Evolutionary conservation across 2,329 filamentous ascomycete genomes (phyloP).

Genomic region (Fusarium sp.): DNA sequence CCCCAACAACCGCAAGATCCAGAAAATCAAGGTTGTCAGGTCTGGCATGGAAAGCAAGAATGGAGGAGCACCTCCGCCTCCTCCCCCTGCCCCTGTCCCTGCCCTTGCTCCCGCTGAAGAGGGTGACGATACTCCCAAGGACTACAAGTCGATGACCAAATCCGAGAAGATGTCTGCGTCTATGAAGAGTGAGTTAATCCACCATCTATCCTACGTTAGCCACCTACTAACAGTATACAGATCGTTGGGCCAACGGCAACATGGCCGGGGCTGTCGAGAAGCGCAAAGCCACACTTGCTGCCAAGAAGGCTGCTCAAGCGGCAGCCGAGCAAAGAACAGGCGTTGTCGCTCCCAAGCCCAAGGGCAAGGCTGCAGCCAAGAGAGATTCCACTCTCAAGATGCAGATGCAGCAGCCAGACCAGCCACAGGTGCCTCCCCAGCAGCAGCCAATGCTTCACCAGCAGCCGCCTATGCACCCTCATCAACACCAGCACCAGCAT

Average conservation of each 20-base stretch:
- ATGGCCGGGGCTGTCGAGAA: constrained; percentile 71
- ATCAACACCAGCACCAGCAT: constrained; percentile 27
- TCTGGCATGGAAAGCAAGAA: constrained; percentile 46
- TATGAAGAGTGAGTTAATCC: constrained; percentile 66
- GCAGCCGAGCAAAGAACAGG: constrained; percentile 53
- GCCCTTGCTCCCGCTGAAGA: constrained; percentile 42
- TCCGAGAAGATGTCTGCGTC: constrained; percentile 74
- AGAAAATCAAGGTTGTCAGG: constrained; percentile 55
- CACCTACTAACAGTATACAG: constrained; percentile 51
- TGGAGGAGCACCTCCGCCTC: constrained; percentile 35
- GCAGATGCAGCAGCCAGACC: constrained; percentile 39
- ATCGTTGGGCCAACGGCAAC: constrained; percentile 69
- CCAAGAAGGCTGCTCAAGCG: constrained; percentile 65
- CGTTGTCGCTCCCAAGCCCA: constrained; percentile 53
- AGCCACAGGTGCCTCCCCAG: constrained; percentile 26
- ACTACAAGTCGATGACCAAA: constrained; percentile 71
- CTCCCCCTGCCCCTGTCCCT: neutral
- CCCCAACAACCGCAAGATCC: constrained; percentile 48
- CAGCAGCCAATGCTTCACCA: constrained; percentile 33
- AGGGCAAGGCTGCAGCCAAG: constrained; percentile 50
- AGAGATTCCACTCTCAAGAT: constrained; percentile 47
- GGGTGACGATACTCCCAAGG: constrained; percentile 59
- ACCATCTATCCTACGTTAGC: neutral
- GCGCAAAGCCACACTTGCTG: constrained; percentile 68
- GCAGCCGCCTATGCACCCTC: constrained; percentile 29